Conservation (phyloP, 768 basidiomycete species). For the Mycena maculata region DNA sequence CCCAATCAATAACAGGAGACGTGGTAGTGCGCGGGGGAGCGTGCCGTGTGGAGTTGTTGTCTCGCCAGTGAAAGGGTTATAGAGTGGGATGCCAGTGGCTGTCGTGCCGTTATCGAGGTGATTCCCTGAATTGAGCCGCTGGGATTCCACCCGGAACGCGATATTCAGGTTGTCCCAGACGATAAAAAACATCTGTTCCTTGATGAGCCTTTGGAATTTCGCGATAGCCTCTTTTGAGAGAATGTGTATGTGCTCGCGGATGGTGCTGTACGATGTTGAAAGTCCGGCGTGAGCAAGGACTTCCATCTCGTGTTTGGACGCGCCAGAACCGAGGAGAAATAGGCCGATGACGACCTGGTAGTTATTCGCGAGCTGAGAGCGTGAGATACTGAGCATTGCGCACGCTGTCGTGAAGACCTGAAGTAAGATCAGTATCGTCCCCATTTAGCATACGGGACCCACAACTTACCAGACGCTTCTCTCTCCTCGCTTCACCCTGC, state of each 20-base stretch:
- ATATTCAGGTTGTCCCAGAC: constrained; percentile 49
- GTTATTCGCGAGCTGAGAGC: background rate
- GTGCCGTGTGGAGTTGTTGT: constrained; percentile 20
- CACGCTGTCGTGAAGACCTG: background rate
- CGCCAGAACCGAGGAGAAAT: background rate
- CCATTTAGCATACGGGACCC: constrained; percentile 8
- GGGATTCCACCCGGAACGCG: constrained; percentile 40
- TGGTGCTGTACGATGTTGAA: background rate
- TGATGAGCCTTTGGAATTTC: constrained; percentile 35
- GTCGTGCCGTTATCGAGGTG: constrained; percentile 47
- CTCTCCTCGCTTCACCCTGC: background rate
- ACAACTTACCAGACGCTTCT: constrained; percentile 9
- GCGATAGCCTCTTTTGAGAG: constrained; percentile 16
- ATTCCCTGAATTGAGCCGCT: constrained; percentile 38
- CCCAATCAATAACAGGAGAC: background rate
- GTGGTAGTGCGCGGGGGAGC: constrained; percentile 1
- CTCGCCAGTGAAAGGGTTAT: constrained; percentile 18
- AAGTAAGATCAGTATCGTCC: background rate
- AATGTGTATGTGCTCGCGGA: constrained; percentile 7
- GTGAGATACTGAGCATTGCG: constrained; percentile 4
- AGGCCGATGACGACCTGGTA: constrained; percentile 3
- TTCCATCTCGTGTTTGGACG: constrained; percentile 1
- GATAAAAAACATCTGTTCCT: constrained; percentile 31
- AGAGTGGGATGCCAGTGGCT: constrained; percentile 39
- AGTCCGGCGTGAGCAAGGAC: constrained; percentile 2